These are phyloP conservation scores for Alectoria sarmentosa DNA, from an alignment of 495 filamentous ascomycete species.

Conservation along the genomic window DNA sequence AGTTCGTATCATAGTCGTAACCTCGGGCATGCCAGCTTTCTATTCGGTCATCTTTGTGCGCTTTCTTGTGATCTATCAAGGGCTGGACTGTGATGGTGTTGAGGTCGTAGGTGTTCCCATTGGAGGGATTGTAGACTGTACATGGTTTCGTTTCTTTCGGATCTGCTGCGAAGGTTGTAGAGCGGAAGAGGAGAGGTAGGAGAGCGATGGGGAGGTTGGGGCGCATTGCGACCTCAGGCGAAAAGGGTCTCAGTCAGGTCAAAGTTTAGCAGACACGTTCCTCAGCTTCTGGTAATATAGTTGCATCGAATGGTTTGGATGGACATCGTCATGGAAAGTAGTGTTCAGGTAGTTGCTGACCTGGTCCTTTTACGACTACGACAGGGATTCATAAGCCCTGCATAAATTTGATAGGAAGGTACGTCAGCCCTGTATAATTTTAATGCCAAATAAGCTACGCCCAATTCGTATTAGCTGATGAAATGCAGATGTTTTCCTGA, in stretches of 20 bases:
- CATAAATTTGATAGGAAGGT: not conserved
- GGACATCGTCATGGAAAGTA: not conserved
- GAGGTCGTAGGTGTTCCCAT: constrained; percentile 84
- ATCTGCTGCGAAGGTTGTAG: constrained; percentile 31
- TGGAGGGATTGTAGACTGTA: constrained; percentile 65
- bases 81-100: constrained; percentile 60
- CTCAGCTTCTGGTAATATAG: not conserved
- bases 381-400: constrained; percentile 7
- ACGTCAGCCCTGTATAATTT: not conserved
- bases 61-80: constrained; percentile 48
- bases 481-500: no score
- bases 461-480: no score
- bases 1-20: constrained; percentile 81
- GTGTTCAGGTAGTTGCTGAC: constrained; percentile 12
- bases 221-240: constrained; percentile 14
- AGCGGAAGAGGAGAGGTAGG: constrained; percentile 28
- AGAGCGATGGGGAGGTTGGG: constrained; percentile 26
- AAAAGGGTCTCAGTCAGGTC: not conserved
- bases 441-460: not conserved
- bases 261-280: not conserved
- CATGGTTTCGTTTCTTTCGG: constrained; percentile 53
- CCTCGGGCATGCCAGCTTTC: constrained; percentile 78
- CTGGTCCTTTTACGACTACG: not conserved
- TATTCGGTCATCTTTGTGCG: constrained; percentile 52
- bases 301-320: not conserved